phyloP scores from a whole-genome alignment of 495 filamentous ascomycete species.

The Hyaloscypha bicolor region DNA sequence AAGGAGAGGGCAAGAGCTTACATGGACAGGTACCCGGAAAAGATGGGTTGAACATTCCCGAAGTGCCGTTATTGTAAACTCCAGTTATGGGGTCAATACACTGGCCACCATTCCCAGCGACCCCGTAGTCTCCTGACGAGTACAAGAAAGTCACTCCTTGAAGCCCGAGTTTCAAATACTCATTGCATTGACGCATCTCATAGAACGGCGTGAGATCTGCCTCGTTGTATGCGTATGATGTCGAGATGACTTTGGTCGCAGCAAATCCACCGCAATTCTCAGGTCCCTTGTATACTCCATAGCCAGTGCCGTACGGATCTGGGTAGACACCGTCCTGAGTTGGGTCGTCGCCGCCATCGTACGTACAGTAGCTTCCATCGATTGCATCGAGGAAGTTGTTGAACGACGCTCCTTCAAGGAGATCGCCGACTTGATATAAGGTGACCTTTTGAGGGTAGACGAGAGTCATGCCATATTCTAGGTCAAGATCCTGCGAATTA shows the following conservation, averaged over 20 bases:
- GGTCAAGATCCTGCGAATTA: conserved; percentile 18
- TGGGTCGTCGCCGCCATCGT: conserved; percentile 28
- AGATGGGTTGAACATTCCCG: conserved; percentile 37
- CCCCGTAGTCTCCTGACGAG: conserved; percentile 46
- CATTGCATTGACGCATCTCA: conserved; percentile 28
- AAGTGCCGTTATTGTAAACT: conserved; percentile 25
- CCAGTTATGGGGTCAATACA: conserved; percentile 21
- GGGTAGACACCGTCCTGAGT: conserved; percentile 24
- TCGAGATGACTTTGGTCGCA: conserved; percentile 27
- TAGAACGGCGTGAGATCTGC: conserved; percentile 40
- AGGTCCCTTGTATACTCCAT: conserved; percentile 27
- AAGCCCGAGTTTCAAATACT: conserved; percentile 45
- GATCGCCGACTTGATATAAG: conserved; percentile 24
- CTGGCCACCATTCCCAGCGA: conserved; percentile 40
- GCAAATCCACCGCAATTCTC: conserved; percentile 29
- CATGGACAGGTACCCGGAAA: conserved; percentile 49
- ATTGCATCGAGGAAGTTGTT: conserved; percentile 28
- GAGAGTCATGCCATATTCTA: conserved; percentile 18
- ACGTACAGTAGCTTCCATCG: conserved; percentile 29
- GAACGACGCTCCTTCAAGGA: conserved; percentile 19
- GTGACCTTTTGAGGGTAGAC: conserved; percentile 22
- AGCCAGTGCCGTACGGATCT: conserved; percentile 11
- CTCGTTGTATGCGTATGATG: conserved; percentile 28
- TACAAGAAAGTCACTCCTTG: conserved; percentile 45
- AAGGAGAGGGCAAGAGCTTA: neutral